Evolutionary conservation across 1,139 yeast species (phyloP).

Genomic region (Nakaseomyces delphensis): DNA sequence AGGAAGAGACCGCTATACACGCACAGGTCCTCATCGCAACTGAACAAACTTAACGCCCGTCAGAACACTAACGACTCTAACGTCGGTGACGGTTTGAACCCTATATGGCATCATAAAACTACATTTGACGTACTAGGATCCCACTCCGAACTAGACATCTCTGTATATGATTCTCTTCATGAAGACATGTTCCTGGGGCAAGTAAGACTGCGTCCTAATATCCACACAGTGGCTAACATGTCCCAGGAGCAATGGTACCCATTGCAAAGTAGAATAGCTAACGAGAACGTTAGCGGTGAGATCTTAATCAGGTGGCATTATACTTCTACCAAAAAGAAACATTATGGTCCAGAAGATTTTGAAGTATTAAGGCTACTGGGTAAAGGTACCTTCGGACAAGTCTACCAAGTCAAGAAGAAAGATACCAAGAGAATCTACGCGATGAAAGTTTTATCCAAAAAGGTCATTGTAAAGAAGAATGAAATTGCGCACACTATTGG

Average conservation of each 20-base stretch:
- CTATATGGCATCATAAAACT: slow-evolving; percentile 86
- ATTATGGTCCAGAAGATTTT: slow-evolving; percentile 89
- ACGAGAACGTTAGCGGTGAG: slow-evolving; percentile 71
- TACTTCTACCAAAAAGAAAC: slow-evolving; percentile 58
- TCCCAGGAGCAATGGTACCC: slow-evolving; percentile 56
- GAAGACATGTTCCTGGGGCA: slow-evolving; percentile 85
- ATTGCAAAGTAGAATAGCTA: slow-evolving; percentile 62
- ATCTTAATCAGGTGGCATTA: slow-evolving; percentile 69
- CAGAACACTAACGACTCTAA: slow-evolving; percentile 12
- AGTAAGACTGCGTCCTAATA: slow-evolving; percentile 61
- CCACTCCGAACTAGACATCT: slow-evolving; percentile 73
- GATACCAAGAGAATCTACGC: slow-evolving; percentile 90
- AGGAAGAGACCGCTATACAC: slow-evolving; percentile 44
- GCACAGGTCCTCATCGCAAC: slow-evolving; percentile 58
- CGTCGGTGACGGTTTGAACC: slow-evolving; percentile 42
- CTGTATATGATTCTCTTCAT: slow-evolving; percentile 75
- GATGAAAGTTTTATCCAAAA: slow-evolving; percentile 90
- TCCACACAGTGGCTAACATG: slow-evolving; percentile 30
- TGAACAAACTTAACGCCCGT: slow-evolving; percentile 34
- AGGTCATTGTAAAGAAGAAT: slow-evolving; percentile 89
- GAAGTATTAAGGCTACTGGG: slow-evolving; percentile 85
- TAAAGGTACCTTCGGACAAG: slow-evolving; percentile 96
- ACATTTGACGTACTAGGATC: slow-evolving; percentile 84
- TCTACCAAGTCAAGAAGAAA: slow-evolving; percentile 83
- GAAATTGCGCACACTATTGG: slow-evolving; percentile 98